A percentile compares a stretch with the other conserved stretches of the same genome.
Conservation (phyloP, 495 filamentous ascomycete genomes). For the Ramalina intermedia region DNA sequence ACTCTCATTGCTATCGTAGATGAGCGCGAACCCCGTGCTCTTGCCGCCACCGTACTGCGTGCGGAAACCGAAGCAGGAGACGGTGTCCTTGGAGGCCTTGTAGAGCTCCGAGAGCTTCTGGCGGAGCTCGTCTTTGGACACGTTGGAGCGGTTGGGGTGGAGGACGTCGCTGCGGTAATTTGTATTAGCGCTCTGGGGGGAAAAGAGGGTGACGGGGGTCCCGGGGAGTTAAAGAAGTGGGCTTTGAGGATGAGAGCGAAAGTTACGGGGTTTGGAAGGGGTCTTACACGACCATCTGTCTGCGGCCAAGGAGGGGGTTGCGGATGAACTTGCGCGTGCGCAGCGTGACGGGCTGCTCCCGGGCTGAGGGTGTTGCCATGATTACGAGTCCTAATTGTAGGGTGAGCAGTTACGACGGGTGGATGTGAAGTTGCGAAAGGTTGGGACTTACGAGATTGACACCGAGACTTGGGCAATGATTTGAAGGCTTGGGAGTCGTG, state of each 20-base stretch:
- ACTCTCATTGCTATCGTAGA: slow-evolving; percentile 94
- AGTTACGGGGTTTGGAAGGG: background rate
- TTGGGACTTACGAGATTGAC: background rate
- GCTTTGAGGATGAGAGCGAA: slow-evolving; percentile 3
- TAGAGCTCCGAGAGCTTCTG: slow-evolving; percentile 87
- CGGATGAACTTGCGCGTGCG: slow-evolving; percentile 99
- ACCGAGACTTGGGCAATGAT: background rate
- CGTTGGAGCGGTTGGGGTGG: slow-evolving; percentile 94
- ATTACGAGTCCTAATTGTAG: slow-evolving; percentile 23
- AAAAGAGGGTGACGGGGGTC: background rate
- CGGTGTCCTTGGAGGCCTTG: slow-evolving; percentile 92
- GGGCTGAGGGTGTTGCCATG: slow-evolving; percentile 58
- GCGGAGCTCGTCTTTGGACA: slow-evolving; percentile 97
- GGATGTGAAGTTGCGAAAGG: too few species aligned
- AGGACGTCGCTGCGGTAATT: slow-evolving; percentile 72
- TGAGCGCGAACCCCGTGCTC: slow-evolving; percentile 94
- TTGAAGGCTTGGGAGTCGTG: background rate
- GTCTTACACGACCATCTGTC: slow-evolving; percentile 99
- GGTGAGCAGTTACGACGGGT: too few species aligned
- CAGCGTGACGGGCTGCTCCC: slow-evolving; percentile 73
- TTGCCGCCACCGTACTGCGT: slow-evolving; percentile 99
- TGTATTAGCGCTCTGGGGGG: background rate
- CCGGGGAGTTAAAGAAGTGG: background rate
- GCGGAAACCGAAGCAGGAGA: slow-evolving; percentile 94
- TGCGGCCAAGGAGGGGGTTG: slow-evolving; percentile 94